Conservation (phyloP, 306 rosid genomes). For the Glycine soja region DNA sequence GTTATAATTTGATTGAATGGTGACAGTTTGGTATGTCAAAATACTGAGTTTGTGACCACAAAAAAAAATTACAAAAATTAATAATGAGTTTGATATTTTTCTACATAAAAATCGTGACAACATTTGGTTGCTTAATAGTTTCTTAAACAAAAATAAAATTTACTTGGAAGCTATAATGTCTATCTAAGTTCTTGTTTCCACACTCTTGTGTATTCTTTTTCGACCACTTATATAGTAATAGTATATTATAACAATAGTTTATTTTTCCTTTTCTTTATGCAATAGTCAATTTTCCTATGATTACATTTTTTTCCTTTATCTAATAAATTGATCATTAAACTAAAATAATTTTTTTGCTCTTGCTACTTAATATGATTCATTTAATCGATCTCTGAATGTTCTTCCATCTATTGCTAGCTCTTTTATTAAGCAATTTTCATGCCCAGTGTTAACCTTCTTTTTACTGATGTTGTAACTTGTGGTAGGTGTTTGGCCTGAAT, state of each 20-base stretch:
- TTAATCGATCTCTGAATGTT: background rate
- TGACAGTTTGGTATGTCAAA: background rate
- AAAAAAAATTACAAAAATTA: no score
- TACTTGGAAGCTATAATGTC: background rate
- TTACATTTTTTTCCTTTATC: background rate
- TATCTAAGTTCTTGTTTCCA: background rate
- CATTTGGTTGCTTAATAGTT: no score
- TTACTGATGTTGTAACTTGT: background rate
- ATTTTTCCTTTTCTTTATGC: no score
- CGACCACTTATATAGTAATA: background rate
- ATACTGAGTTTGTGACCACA: background rate
- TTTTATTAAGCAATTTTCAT: background rate
- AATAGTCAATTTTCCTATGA: background rate
- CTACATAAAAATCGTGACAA: no score
- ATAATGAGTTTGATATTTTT: no score
- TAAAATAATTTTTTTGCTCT: background rate
- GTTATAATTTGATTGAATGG: background rate
- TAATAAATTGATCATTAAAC: background rate
- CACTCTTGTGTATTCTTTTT: background rate
- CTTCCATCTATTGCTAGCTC: background rate
- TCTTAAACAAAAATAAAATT: no score
- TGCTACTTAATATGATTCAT: background rate
- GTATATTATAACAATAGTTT: no score
- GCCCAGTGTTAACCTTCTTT: background rate
- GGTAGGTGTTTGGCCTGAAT: constrained; percentile 87